A percentile compares a stretch with the other conserved stretches of the same genome.
Evolutionary conservation across 2,329 filamentous ascomycete species (phyloP).

Genomic region (Botrytis medusae): DNA sequence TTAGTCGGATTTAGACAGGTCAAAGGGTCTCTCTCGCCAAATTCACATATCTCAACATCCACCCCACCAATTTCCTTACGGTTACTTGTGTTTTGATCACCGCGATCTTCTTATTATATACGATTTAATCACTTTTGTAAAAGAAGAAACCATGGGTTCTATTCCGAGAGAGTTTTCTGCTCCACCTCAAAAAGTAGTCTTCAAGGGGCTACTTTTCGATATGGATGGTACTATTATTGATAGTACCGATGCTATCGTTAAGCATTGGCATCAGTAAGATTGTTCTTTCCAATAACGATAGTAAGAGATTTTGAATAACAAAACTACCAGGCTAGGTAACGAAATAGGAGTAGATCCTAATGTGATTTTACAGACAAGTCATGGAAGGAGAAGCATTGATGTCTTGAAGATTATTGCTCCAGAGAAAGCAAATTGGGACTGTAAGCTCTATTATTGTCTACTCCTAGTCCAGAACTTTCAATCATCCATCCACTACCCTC

Average conservation of each 20-base stretch:
- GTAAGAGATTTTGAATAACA: neutral
- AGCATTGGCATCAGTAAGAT: slow-evolving; percentile 65
- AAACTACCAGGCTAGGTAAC: slow-evolving; percentile 62
- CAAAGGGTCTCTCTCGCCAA: slow-evolving; percentile 21
- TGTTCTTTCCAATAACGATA: neutral
- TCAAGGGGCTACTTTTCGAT: slow-evolving; percentile 51
- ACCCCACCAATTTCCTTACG: slow-evolving; percentile 28
- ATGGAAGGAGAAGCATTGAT: slow-evolving; percentile 88
- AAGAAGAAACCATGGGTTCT: slow-evolving; percentile 31
- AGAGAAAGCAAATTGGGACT: slow-evolving; percentile 89
- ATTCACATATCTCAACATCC: slow-evolving; percentile 31
- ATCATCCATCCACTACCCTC: neutral
- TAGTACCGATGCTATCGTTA: slow-evolving; percentile 72
- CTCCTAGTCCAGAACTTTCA: neutral
- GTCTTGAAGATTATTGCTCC: slow-evolving; percentile 76
- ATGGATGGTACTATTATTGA: slow-evolving; percentile 82
- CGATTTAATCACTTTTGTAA: neutral
- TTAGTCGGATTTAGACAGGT: neutral
- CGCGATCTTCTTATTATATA: neutral
- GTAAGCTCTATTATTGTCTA: slow-evolving; percentile 52
- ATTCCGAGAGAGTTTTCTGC: slow-evolving; percentile 26
- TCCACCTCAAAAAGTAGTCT: slow-evolving; percentile 32
- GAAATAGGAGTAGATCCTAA: slow-evolving; percentile 84
- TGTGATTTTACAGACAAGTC: slow-evolving; percentile 84
- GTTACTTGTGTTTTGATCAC: slow-evolving; percentile 29